Base-by-base conservation (phyloP, 208 protist genomes). In the Acanthamoeba royreba region DNA sequence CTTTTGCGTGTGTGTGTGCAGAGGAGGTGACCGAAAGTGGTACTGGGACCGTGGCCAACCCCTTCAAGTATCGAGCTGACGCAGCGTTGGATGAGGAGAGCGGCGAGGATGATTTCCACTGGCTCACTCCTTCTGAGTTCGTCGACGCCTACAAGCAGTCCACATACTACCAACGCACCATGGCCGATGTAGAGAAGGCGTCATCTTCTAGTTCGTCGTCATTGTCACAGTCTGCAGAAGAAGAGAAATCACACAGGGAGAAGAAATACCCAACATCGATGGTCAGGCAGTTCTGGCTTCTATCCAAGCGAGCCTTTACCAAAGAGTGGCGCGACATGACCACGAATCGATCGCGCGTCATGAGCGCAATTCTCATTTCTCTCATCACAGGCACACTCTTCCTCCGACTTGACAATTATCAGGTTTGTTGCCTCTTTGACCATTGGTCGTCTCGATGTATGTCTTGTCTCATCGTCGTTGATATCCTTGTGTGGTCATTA, bases 111-210 rank as follows among this genome's bases (percentile, higher is more conserved):
- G 79, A 85, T 33, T 85, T 85, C 72, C 25, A 45, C 4, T 77
- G 55, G 52, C 55, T 79, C 33, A 63, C 52, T 28, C 87, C 87
- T 31, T 28, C 22, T 19, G 87, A 92, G 40, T 92, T 92, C 33
- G 55, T 92, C 25, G 87, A 74, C 22, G 43, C 25, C 25, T 92
- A 77, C 81, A 89, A 89, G 81, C 17, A 89, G 35, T 89, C 81
- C 49, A 89, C 31, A 31, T 63, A 89, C 81, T 89, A 42, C 81
- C 5, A 9, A 28, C 79, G 49, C 33, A 58, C n/a, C 33, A 33
- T 58, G 7, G 17, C 8, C 46, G 53, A 53, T 17, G 4, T 89
- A 33, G 81, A 89, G 81, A 38, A 89, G 46, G 61, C n/a, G 77
- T 40, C 40, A 15, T 8, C n/a, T 69, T 31, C 33, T 17, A 42